phyloP scores from a whole-genome alignment of 2,329 filamentous ascomycete genomes.

The Fusarium miscanthi region DNA sequence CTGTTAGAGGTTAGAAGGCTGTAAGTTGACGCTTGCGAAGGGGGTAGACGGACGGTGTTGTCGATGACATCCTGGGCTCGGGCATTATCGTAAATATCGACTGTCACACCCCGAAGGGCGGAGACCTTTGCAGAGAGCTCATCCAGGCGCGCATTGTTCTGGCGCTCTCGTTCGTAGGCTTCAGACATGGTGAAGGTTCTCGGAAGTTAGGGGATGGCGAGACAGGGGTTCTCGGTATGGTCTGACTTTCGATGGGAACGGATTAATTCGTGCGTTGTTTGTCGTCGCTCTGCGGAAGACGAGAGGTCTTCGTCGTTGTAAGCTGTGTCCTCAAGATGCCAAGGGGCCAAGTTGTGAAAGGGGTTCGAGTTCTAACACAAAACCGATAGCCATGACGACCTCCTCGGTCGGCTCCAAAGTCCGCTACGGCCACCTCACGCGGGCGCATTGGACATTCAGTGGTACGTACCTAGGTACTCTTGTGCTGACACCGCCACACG shows the following conservation, averaged over 20 bases:
- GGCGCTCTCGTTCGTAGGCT: constrained; percentile 82
- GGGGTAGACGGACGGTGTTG: constrained; percentile 71
- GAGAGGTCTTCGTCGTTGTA: background rate
- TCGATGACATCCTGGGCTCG: constrained; percentile 89
- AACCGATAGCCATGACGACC: constrained; percentile 26
- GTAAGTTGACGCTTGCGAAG: background rate
- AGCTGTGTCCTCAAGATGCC: background rate
- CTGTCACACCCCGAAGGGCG: constrained; percentile 89
- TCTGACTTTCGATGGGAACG: background rate
- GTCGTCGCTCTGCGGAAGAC: background rate
- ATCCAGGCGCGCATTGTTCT: constrained; percentile 95
- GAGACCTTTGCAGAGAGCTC: constrained; percentile 92
- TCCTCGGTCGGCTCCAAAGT: constrained; percentile 16
- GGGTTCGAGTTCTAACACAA: constrained; percentile 28
- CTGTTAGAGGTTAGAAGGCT: constrained; percentile 55
- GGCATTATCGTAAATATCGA: constrained; percentile 98
- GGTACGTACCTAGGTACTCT: constrained; percentile 37
- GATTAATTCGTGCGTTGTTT: background rate
- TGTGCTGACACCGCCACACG: constrained; percentile 22
- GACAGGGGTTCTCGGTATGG: constrained; percentile 9
- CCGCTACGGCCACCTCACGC: constrained; percentile 23
- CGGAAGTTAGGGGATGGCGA: background rate
- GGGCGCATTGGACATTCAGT: background rate
- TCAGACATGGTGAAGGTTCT: constrained; percentile 69
- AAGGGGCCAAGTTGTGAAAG: constrained; percentile 28